These are phyloP conservation scores for Protostelium mycophagum DNA, from an alignment of 78 protist species.

Conservation along the genomic window DNA sequence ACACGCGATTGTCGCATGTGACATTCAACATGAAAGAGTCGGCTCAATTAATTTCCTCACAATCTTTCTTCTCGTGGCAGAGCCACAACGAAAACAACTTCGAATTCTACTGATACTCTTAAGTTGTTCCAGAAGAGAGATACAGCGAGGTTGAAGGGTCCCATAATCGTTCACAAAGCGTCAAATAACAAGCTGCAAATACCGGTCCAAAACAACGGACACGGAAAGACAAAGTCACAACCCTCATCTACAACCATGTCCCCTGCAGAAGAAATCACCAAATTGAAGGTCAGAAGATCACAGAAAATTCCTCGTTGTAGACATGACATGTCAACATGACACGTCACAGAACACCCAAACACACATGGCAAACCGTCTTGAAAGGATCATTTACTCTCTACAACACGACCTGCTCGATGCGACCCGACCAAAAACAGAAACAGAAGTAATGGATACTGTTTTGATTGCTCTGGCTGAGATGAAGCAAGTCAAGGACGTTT, in stretches of 20 bases:
- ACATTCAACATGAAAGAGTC: too few relatives aligned
- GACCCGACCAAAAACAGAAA: background rate
- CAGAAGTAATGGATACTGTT: background rate
- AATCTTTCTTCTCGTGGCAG: too few relatives aligned
- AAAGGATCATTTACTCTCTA: background rate
- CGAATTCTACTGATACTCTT: background rate
- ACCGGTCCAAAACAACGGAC: background rate
- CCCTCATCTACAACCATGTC: background rate
- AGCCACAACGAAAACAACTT: too few relatives aligned
- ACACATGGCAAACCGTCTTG: background rate
- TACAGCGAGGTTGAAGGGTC: background rate
- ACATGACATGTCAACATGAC: background rate
- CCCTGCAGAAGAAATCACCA: background rate
- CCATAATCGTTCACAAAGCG: background rate
- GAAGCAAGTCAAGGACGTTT: background rate
- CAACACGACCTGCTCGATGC: background rate
- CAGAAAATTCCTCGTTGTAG: too few relatives aligned
- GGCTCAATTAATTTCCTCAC: too few relatives aligned
- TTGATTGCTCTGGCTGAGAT: background rate
- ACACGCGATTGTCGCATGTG: too few relatives aligned
- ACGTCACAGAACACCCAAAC: background rate
- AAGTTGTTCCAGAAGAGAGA: background rate
- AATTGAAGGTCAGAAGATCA: background rate
- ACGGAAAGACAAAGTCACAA: background rate
- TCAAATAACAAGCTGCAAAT: background rate